A percentile compares a stretch with the other conserved stretches of the same genome.
Evolutionary conservation across 202 grass and related monocot species (phyloP).

Genomic region (Panicum hallii): DNA sequence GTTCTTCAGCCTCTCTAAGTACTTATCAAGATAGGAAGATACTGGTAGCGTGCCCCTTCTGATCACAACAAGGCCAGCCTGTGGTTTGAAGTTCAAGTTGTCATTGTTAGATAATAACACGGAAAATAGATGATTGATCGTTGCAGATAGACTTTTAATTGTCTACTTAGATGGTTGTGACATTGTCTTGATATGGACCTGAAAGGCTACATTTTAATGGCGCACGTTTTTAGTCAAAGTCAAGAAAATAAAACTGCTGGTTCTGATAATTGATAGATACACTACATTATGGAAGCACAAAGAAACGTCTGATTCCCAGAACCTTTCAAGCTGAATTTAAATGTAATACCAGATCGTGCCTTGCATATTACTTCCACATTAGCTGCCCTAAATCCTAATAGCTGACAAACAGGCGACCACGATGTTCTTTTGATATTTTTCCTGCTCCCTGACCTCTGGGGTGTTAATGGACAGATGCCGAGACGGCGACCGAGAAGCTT

Average conservation of each 20-base stretch:
- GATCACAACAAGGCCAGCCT: not conserved
- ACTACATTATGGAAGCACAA: not conserved
- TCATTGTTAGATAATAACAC: not conserved
- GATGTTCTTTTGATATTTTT: constrained; percentile 32
- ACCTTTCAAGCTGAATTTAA: constrained; percentile 32
- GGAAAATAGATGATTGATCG: not conserved
- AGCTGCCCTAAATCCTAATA: not conserved
- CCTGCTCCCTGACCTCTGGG: constrained; percentile 29
- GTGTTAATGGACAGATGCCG: constrained; percentile 30
- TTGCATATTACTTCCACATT: constrained; percentile 35
- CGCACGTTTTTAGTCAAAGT: constrained; percentile 24
- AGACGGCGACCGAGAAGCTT: constrained; percentile 39
- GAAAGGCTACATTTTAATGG: not conserved
- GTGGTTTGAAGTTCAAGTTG: not conserved
- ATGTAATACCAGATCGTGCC: constrained; percentile 19
- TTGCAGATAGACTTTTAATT: not conserved
- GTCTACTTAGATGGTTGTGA: not conserved
- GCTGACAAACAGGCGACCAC: constrained; percentile 17
- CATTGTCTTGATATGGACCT: constrained; percentile 23
- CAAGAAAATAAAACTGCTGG: constrained; percentile 28
- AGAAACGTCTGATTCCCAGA: not conserved
- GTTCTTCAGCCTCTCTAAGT: not conserved
- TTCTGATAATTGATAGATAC: not conserved
- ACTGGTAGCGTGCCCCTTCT: not conserved
- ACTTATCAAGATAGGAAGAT: not conserved